A percentile compares a stretch with the other conserved stretches of the same genome.
Evolutionary conservation across 1,284 basidiomycete species (phyloP).

Genomic region (Moesziomyces antarcticus): DNA sequence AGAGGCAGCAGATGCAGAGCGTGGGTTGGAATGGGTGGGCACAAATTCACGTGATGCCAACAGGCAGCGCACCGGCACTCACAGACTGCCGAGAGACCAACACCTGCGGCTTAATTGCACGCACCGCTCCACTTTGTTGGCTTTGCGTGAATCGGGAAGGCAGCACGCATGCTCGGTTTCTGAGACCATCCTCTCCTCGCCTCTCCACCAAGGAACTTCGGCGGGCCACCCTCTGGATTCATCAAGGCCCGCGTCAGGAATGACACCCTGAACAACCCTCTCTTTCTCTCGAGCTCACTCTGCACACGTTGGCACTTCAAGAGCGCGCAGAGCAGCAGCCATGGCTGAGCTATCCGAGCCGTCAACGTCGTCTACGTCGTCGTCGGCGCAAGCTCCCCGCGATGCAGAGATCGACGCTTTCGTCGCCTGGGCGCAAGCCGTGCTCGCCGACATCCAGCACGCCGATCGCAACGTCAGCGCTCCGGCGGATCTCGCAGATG

Average conservation of each 20-base stretch:
- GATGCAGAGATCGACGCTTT: slow-evolving; percentile 47
- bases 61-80: background rate
- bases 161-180: too few relatives aligned
- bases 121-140: background rate
- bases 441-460: slow-evolving; percentile 21
- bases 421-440: slow-evolving; percentile 49
- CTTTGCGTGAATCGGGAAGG: background rate
- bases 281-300: too few relatives aligned
- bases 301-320: background rate
- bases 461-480: slow-evolving; percentile 13
- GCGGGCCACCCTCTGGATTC: too few relatives aligned
- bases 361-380: slow-evolving; percentile 3
- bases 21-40: slow-evolving; percentile 7
- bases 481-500: slow-evolving; percentile 53
- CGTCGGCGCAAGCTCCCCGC: slow-evolving; percentile 2
- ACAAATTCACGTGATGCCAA: slow-evolving; percentile 24
- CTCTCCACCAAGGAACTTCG: too few relatives aligned
- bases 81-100: slow-evolving; percentile 14
- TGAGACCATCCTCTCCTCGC: too few relatives aligned
- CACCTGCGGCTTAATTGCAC: slow-evolving; percentile 3
- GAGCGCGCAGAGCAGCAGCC: background rate
- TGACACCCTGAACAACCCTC: too few relatives aligned
- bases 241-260: too few relatives aligned
- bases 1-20: background rate
- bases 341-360: slow-evolving; percentile 1